A percentile compares a stretch with the other conserved stretches of the same genome.
Conservation (phyloP, 805 yeast genomes). For the Jamesozyma piceae region DNA sequence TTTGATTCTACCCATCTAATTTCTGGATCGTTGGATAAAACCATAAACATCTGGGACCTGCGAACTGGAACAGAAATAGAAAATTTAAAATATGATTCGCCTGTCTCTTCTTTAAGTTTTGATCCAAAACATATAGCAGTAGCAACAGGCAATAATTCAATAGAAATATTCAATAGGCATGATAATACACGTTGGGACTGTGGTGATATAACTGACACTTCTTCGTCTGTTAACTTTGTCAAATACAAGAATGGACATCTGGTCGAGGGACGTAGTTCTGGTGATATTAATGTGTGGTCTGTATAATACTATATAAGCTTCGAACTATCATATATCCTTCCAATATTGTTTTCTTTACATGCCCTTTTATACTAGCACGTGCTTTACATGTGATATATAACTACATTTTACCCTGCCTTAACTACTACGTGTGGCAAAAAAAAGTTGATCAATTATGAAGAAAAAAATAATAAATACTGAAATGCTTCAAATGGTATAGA, state of each 20-base stretch:
- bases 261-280: constrained; percentile 54
- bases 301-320: constrained; percentile 13
- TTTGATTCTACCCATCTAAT: constrained; percentile 54
- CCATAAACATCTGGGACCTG: constrained; percentile 62
- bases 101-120: constrained; percentile 48
- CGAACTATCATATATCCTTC: not conserved
- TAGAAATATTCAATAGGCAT: constrained; percentile 48
- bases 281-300: constrained; percentile 60
- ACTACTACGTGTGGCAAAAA: constrained; percentile 2
- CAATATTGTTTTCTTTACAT: not conserved
- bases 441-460: not conserved
- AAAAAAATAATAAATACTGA: not conserved
- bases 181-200: constrained; percentile 45
- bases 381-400: not conserved
- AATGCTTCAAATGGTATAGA: not conserved
- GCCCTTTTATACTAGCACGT: not conserved
- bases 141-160: constrained; percentile 38
- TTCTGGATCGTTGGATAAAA: constrained; percentile 55
- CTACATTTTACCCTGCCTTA: not conserved
- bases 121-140: constrained; percentile 49
- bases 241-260: constrained; percentile 55
- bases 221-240: constrained; percentile 61
- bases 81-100: constrained; percentile 49
- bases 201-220: constrained; percentile 37
- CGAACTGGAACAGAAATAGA: constrained; percentile 54